phyloP scores from a whole-genome alignment of 192 early-diverging fungal species.

The Neocallimastix lanati region DNA sequence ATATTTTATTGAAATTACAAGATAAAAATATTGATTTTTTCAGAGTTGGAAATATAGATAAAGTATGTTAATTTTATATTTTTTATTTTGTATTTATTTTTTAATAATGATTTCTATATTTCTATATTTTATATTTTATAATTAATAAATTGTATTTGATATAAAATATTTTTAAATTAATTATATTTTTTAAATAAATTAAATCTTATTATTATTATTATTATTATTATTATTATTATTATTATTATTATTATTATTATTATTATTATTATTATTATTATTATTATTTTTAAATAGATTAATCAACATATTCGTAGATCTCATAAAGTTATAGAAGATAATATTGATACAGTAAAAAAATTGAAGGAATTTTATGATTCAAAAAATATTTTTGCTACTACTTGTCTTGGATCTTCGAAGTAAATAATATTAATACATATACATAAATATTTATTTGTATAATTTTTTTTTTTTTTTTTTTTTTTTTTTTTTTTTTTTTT shows the following conservation, averaged over 20 bases:
- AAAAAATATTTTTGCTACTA: slow-evolving; percentile 61
- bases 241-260: no score
- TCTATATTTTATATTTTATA: slow-evolving; percentile 3
- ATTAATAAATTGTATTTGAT: background rate
- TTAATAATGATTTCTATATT: no score
- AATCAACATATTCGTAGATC: slow-evolving; percentile 21
- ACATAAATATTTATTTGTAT: no score
- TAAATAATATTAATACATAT: no score
- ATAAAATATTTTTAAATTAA: no score
- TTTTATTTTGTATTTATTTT: no score
- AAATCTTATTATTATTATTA: no score
- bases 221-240: no score
- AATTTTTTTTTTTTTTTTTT: background rate
- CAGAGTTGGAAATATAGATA: slow-evolving; percentile 49
- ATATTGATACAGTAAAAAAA: slow-evolving; percentile 33
- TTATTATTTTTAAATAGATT: slow-evolving; percentile 3
- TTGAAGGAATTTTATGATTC: slow-evolving; percentile 38
- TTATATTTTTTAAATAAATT: no score
- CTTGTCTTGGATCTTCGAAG: slow-evolving; percentile 73
- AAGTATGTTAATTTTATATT: slow-evolving; percentile 15
- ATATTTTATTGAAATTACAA: slow-evolving; percentile 71
- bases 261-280: background rate
- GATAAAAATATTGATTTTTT: slow-evolving; percentile 44
- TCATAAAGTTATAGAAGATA: slow-evolving; percentile 9
- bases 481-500: background rate